A percentile compares a stretch with the other conserved stretches of the same genome.
These are phyloP conservation scores for Fistulifera pelliculosa DNA, from an alignment of 108 stramenopile genomes.

Conservation along the genomic window DNA sequence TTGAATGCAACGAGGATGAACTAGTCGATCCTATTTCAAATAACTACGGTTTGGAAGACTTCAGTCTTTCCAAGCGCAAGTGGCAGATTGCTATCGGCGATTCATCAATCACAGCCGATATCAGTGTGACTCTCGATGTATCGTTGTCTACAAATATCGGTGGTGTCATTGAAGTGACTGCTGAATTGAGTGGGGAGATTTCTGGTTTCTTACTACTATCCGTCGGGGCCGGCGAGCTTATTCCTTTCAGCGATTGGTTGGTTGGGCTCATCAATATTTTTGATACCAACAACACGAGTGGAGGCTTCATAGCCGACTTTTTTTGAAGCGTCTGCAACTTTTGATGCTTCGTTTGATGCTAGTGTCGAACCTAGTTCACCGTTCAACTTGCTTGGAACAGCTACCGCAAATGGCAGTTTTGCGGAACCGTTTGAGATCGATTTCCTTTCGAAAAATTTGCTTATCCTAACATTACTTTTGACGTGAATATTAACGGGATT, in stretches of 20 bases:
- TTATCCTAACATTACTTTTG: constrained; percentile 7
- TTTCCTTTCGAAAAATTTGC: constrained; percentile 5
- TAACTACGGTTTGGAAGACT: constrained; percentile 10
- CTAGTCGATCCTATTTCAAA: neutral
- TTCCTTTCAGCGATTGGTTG: constrained; percentile 6
- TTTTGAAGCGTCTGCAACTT: constrained; percentile 9
- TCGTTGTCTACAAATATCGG: no score
- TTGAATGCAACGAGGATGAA: neutral
- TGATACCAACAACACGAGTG: neutral
- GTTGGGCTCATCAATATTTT: constrained; percentile 15
- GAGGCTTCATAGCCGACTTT: no score
- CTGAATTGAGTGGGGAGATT: constrained; percentile 8
- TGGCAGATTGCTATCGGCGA: constrained; percentile 18
- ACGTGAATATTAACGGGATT: constrained; percentile 19
- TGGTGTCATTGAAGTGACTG: constrained; percentile 12
- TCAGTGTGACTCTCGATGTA: constrained; percentile 15
- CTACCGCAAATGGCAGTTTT: constrained; percentile 9
- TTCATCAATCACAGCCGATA: constrained; percentile 8
- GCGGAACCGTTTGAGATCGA: constrained; percentile 7
- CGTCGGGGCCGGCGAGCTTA: constrained; percentile 5
- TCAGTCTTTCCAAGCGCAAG: constrained; percentile 5
- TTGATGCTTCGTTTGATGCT: constrained; percentile 22
- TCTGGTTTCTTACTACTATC: constrained; percentile 2
- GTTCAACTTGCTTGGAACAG: constrained; percentile 1
- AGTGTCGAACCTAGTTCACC: constrained; percentile 6